These are phyloP conservation scores for Boletellus sp. DNA, from an alignment of 768 basidiomycete genomes.

Conservation along the genomic window DNA sequence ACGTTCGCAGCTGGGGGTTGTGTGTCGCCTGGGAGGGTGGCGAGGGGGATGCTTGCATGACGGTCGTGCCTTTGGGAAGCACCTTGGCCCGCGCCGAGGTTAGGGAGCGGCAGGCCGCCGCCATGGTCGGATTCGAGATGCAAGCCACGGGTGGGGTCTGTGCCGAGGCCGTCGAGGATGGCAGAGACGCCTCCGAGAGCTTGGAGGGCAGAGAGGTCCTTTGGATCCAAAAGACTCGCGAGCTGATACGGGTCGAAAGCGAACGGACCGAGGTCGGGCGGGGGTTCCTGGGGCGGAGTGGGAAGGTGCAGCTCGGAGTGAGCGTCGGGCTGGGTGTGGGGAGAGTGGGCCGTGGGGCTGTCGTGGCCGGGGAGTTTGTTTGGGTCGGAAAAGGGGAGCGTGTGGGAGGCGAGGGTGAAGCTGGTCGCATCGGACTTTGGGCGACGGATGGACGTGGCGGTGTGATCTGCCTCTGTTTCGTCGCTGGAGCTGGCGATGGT, in stretches of 20 bases:
- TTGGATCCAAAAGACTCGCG: constrained; percentile 88
- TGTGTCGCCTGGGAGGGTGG: neutral
- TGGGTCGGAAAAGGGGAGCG: constrained; percentile 39
- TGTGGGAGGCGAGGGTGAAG: constrained; percentile 33
- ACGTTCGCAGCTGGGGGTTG: constrained; percentile 10
- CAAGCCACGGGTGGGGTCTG: constrained; percentile 51
- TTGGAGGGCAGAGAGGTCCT: constrained; percentile 63
- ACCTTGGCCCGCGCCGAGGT: constrained; percentile 29
- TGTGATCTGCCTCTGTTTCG: constrained; percentile 50
- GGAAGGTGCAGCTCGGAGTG: constrained; percentile 17
- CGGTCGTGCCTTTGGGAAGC: constrained; percentile 34
- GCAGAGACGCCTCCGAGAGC: constrained; percentile 67
- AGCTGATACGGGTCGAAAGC: constrained; percentile 67
- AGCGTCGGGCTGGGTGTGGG: constrained; percentile 23
- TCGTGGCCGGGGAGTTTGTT: constrained; percentile 19
- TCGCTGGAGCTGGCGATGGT: constrained; percentile 44
- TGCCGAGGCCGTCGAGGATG: constrained; percentile 72
- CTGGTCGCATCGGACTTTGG: constrained; percentile 34
- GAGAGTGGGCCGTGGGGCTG: constrained; percentile 10
- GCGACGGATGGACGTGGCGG: constrained; percentile 33
- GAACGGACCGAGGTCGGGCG: constrained; percentile 67
- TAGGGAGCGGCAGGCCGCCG: constrained; percentile 6
- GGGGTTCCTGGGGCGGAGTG: constrained; percentile 36
- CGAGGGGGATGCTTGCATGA: neutral
- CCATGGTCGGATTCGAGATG: neutral